These are phyloP conservation scores for Chlamydomonas asymmetrica DNA, from an alignment of 139 green algal genomes.

Conservation along the genomic window DNA sequence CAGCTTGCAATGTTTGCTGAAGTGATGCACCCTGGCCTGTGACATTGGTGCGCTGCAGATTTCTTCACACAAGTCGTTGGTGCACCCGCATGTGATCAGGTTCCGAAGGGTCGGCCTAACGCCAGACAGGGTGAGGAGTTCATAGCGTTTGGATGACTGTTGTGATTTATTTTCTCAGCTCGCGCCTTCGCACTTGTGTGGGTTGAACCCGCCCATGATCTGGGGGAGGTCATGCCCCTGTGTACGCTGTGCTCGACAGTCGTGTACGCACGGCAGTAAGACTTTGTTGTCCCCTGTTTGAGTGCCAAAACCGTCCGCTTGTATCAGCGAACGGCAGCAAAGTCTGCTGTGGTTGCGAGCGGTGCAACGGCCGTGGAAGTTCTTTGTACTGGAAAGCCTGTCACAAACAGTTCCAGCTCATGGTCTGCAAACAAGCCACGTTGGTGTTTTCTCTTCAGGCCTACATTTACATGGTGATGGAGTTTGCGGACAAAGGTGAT, in stretches of 20 bases:
- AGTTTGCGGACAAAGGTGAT: slow-evolving; percentile 82
- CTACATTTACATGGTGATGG: slow-evolving; percentile 63
- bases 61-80: slow-evolving; percentile 76
- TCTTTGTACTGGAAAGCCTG: too few relatives aligned
- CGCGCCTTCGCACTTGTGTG: too few relatives aligned
- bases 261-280: background rate
- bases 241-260: background rate
- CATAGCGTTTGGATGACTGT: background rate
- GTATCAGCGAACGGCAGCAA: too few relatives aligned
- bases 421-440: too few relatives aligned
- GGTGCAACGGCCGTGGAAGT: too few relatives aligned
- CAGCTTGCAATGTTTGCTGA: background rate
- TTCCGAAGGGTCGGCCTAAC: slow-evolving; percentile 18
- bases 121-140: slow-evolving; percentile 6
- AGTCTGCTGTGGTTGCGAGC: too few relatives aligned
- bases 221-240: background rate
- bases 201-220: too few relatives aligned
- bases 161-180: too few relatives aligned
- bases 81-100: slow-evolving; percentile 80
- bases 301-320: background rate
- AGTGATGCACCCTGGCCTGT: slow-evolving; percentile 34
- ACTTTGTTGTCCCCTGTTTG: background rate
- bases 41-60: slow-evolving; percentile 79
- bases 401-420: too few relatives aligned
- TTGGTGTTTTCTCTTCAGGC: too few relatives aligned